Percentiles rank a stretch among this genome's conserved stretches.
These are phyloP conservation scores for Ramaria sp. DNA, from an alignment of 768 basidiomycete species.

Conservation along the genomic window DNA sequence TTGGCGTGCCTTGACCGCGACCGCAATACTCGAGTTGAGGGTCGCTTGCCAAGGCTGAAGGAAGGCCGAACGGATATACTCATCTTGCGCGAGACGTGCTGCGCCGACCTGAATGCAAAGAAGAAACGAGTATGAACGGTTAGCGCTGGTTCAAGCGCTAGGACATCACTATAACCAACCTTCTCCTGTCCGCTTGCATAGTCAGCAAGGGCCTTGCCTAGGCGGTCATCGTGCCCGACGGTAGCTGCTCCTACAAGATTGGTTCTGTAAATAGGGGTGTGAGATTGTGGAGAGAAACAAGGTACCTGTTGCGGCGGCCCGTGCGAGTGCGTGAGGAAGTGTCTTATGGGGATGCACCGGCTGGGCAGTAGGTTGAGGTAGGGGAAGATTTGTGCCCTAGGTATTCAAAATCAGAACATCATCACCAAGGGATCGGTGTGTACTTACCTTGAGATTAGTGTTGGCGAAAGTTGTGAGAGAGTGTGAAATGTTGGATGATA, in stretches of 20 bases:
- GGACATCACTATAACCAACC: slow-evolving; percentile 16
- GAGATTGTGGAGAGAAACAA: not conserved
- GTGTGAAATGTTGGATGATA: slow-evolving; percentile 59
- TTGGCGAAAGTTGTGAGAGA: slow-evolving; percentile 79
- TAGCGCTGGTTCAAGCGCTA: not conserved
- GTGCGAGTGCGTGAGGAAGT: slow-evolving; percentile 85
- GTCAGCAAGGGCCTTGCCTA: slow-evolving; percentile 65
- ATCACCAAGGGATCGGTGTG: not conserved
- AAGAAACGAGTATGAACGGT: not conserved
- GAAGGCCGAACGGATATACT: slow-evolving; percentile 52
- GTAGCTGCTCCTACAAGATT: slow-evolving; percentile 33
- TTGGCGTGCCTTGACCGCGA: slow-evolving; percentile 89
- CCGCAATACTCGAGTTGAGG: slow-evolving; percentile 66
- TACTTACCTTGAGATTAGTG: slow-evolving; percentile 54
- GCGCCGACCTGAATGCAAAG: slow-evolving; percentile 36
- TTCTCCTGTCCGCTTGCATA: slow-evolving; percentile 83
- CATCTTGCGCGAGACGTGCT: slow-evolving; percentile 76
- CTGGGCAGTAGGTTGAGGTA: slow-evolving; percentile 49
- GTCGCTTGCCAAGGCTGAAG: slow-evolving; percentile 84
- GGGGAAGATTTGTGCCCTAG: slow-evolving; percentile 73
- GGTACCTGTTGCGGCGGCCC: slow-evolving; percentile 52
- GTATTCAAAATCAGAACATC: not conserved
- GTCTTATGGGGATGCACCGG: slow-evolving; percentile 79
- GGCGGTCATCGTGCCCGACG: slow-evolving; percentile 46
- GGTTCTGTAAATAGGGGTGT: not conserved